These are phyloP conservation scores for Apiotrichum porosum DNA, from an alignment of 1,284 basidiomycete genomes.

Conservation along the genomic window DNA sequence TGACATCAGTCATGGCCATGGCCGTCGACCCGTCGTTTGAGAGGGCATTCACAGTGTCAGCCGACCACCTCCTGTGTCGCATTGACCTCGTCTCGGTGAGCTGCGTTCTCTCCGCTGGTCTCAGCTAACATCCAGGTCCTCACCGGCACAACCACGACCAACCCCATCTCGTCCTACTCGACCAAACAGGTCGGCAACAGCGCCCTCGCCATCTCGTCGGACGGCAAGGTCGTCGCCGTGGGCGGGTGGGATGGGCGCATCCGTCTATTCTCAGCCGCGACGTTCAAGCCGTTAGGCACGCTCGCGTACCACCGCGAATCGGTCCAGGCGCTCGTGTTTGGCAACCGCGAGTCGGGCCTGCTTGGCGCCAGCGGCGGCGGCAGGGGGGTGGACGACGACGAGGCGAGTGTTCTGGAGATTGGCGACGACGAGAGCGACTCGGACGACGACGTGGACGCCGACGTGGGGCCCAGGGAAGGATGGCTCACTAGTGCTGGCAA, in stretches of 20 bases:
- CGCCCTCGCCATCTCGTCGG: constrained; percentile 65
- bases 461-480: constrained; percentile 42
- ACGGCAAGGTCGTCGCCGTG: constrained; percentile 69
- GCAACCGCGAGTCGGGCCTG: constrained; percentile 32
- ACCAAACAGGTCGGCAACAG: constrained; percentile 77
- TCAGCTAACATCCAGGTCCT: constrained; percentile 4
- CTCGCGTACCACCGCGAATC: constrained; percentile 70
- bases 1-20: constrained; percentile 73
- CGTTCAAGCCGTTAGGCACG: constrained; percentile 70
- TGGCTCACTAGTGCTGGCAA: constrained; percentile 72
- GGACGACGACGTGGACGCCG: constrained; percentile 53
- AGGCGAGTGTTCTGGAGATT: constrained; percentile 9
- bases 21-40: constrained; percentile 58
- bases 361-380: background rate
- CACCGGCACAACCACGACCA: background rate
- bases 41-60: constrained; percentile 72
- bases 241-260: constrained; percentile 85
- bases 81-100: constrained; percentile 49
- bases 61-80: constrained; percentile 69
- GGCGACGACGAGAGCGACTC: constrained; percentile 50
- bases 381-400: constrained; percentile 14
- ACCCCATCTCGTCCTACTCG: constrained; percentile 20
- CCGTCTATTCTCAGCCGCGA: constrained; percentile 68
- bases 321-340: constrained; percentile 67
- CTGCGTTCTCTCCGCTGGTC: too few species aligned